phyloP scores from a whole-genome alignment of 2,329 filamentous ascomycete genomes.

The Colletotrichum eleusines region DNA sequence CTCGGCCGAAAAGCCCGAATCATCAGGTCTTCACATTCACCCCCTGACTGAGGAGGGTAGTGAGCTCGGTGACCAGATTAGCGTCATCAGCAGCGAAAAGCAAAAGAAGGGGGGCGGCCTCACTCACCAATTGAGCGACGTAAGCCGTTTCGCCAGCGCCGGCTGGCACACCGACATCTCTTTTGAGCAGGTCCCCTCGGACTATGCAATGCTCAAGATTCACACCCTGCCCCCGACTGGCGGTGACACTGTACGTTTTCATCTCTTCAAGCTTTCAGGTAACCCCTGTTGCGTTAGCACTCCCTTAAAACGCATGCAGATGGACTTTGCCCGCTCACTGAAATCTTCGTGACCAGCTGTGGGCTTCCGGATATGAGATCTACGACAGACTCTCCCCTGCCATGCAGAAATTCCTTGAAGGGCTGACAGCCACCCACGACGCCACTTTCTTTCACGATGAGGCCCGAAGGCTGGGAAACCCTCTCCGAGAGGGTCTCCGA shows the following conservation, averaged over 20 bases:
- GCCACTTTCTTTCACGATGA: constrained; percentile 64
- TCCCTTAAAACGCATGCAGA: constrained; percentile 8
- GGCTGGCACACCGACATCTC: constrained; percentile 53
- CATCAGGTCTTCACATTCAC: constrained; percentile 66
- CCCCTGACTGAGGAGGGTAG: constrained; percentile 65
- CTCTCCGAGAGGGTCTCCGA: constrained; percentile 57
- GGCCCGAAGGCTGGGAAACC: constrained; percentile 60
- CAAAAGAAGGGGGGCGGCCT: constrained; percentile 66
- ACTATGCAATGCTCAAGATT: constrained; percentile 62
- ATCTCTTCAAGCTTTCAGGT: background rate
- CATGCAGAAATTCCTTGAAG: constrained; percentile 61
- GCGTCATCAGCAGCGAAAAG: constrained; percentile 67
- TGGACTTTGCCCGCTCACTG: constrained; percentile 8
- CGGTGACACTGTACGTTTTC: constrained; percentile 51
- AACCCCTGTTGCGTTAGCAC: background rate
- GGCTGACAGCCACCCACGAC: constrained; percentile 63
- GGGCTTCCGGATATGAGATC: constrained; percentile 64
- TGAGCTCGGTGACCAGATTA: constrained; percentile 67
- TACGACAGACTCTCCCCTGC: constrained; percentile 66
- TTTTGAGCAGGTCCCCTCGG: constrained; percentile 59
- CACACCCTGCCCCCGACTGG: constrained; percentile 58
- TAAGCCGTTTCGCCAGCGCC: constrained; percentile 59
- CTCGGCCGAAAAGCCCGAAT: constrained; percentile 52
- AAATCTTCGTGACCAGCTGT: constrained; percentile 54
- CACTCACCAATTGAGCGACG: constrained; percentile 63